Evolutionary conservation across 306 rosid genomes (phyloP).

Genomic region (Fragaria nilgerrensis): DNA sequence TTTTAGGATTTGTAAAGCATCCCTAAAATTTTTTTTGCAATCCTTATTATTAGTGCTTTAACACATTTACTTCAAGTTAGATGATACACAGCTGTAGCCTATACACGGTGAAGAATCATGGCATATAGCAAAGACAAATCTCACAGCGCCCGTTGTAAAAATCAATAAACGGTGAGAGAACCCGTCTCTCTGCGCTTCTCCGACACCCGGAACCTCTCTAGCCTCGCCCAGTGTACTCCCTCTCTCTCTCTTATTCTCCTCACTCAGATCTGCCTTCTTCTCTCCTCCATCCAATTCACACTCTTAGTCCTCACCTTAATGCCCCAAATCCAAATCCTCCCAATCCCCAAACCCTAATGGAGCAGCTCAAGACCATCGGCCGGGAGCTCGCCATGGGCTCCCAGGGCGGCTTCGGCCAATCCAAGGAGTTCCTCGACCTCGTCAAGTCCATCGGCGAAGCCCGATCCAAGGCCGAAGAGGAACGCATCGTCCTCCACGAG

Average conservation of each 20-base stretch:
- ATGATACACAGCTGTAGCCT: too few species aligned
- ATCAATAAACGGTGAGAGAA: too few species aligned
- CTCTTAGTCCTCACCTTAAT: background rate
- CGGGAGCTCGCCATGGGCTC: slow-evolving; percentile 98
- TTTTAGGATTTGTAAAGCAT: too few species aligned
- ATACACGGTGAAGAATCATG: too few species aligned
- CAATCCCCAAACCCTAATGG: slow-evolving; percentile 43
- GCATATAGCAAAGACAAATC: too few species aligned
- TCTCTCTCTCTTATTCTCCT: background rate
- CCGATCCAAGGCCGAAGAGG: slow-evolving; percentile 95
- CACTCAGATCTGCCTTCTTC: too few species aligned
- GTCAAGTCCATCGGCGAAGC: slow-evolving; percentile 96
- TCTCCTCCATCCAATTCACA: too few species aligned
- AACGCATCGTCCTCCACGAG: slow-evolving; percentile 82
- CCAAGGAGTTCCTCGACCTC: slow-evolving; percentile 87
- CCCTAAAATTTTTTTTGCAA: too few species aligned
- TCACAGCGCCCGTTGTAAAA: too few species aligned
- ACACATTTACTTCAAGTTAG: too few species aligned
- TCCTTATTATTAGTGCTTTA: too few species aligned
- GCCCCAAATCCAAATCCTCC: slow-evolving; percentile 11
- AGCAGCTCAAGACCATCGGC: slow-evolving; percentile 87
- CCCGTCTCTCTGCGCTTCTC: background rate
- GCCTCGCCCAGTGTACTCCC: background rate
- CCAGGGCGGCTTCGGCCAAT: slow-evolving; percentile 93
- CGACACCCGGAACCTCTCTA: background rate